Conservation (phyloP, 441 rosid genomes). For the Corymbia calophylla region DNA sequence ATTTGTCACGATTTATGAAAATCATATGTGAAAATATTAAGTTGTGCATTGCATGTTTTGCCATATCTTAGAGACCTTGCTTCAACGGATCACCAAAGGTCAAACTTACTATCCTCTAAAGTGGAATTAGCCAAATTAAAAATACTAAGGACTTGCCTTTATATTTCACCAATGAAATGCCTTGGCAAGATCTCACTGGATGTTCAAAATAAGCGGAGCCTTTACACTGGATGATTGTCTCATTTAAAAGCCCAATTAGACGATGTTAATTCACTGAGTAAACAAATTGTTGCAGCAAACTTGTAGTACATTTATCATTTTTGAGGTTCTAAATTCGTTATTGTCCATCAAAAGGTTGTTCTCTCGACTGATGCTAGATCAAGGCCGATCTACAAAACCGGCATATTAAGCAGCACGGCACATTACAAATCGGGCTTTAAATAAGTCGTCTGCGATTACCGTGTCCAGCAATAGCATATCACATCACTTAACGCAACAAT, state of each 20-base stretch:
- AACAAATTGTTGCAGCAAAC: background rate
- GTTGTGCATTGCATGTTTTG: background rate
- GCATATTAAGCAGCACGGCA: rapidly evolving
- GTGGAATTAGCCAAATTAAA: background rate
- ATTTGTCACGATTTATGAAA: background rate
- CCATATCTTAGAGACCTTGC: background rate
- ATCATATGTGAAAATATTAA: background rate
- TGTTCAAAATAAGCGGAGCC: background rate
- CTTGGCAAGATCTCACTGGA: background rate
- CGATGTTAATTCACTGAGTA: background rate
- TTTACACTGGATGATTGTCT: background rate
- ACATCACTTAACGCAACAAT: background rate
- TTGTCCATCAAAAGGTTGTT: background rate
- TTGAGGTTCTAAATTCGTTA: background rate
- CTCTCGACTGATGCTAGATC: background rate
- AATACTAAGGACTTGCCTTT: background rate
- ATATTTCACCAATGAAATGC: background rate
- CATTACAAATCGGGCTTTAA: background rate
- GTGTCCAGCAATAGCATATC: background rate
- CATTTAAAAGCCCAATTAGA: background rate
- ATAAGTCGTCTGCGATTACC: rapidly evolving
- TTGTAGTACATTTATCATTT: background rate
- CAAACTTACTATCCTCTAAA: background rate
- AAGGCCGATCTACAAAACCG: background rate
- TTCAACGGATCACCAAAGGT: background rate